Evolutionary conservation across 2,329 filamentous ascomycete genomes (phyloP), one percentile per base, ranked within the genome.

Genomic region (Botrytis fabae): DNA sequence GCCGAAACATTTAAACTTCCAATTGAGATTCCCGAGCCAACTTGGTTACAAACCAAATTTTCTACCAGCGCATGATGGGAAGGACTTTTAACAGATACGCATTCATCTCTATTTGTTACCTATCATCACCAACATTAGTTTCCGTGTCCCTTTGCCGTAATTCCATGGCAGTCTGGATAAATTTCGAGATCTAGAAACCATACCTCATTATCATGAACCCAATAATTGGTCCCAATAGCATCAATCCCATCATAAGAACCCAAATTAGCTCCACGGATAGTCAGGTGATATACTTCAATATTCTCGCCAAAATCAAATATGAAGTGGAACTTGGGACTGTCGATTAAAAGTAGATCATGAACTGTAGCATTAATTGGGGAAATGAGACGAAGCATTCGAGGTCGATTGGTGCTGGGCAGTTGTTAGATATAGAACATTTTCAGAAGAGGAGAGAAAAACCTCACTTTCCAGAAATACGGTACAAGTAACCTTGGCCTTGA

Each of bases 401-500:
- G 75, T 7, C 76, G 72, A 28, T 77, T 75, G n/a, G 80, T 82
- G 59, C 83, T 83, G 14, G 82, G 75, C 1, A 16, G 5, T 46
- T 1, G 80, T 81, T 38, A 75, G 60, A 81, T 79, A 10, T 82
- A 78, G 74, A 61, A 81, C 79, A 69, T 14, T 6, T 82, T 80
- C 7, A 80, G 75, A 1, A 42, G 10, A 14, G 28, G n/a, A 65
- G 18, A 59, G 20, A 16, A 18, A 18, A 42, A 18, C 61, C 63
- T 60, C 14, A 72, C 70, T 72, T 72, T 60, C 70, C 63, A 18
- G 32, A 42, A 20, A 68, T 61, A 22, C 70, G 84, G 76, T 85
- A 85, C 68, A 83, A 79, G 77, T 86, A 88, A 32, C 86, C 86
- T 65, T 83, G 83, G 18, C 86, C 86, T 78, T 88, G 86, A 42